A percentile compares a stretch with the other conserved stretches of the same genome.
phyloP scores from a whole-genome alignment of 2,329 filamentous ascomycete species.

The Aspergillus quadrilineatus region DNA sequence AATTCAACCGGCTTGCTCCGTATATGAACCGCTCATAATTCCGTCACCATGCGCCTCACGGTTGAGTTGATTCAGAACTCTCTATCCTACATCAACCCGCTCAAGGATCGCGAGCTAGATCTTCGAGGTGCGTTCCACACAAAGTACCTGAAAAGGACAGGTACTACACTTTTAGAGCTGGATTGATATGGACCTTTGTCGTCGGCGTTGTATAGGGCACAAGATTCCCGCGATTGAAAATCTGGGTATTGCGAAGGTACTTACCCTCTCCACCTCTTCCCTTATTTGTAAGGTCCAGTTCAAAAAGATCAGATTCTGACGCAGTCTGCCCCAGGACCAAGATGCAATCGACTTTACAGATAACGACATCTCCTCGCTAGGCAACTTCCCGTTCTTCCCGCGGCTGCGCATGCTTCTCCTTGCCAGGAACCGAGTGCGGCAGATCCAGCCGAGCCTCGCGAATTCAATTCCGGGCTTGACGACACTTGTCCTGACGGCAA shows the following conservation, averaged over 20 bases:
- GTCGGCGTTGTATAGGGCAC: constrained; percentile 69
- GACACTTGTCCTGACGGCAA: constrained; percentile 78
- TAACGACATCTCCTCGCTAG: constrained; percentile 87
- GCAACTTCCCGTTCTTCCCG: constrained; percentile 89
- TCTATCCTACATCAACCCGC: constrained; percentile 95
- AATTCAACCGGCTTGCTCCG: background rate
- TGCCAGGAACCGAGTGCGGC: constrained; percentile 81
- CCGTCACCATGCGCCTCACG: constrained; percentile 79
- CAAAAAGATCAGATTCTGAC: background rate
- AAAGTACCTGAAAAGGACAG: constrained; percentile 76
- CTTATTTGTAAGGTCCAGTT: background rate
- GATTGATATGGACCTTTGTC: constrained; percentile 72
- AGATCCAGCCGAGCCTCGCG: constrained; percentile 73
- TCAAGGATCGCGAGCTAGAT: constrained; percentile 98
- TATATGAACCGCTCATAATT: constrained; percentile 1
- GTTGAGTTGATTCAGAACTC: constrained; percentile 91
- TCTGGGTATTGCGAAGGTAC: constrained; percentile 85
- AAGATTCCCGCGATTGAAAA: constrained; percentile 98
- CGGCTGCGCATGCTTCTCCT: constrained; percentile 84
- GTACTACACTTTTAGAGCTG: constrained; percentile 86
- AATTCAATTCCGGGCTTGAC: constrained; percentile 77
- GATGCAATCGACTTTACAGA: constrained; percentile 98
- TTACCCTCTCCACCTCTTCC: constrained; percentile 37
- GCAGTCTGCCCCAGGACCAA: constrained; percentile 64
- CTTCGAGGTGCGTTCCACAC: constrained; percentile 81